A percentile compares a stretch with the other conserved stretches of the same genome.
These are phyloP conservation scores for Amesomyces nigricolor DNA, from an alignment of 2,329 filamentous ascomycete species.

Conservation along the genomic window DNA sequence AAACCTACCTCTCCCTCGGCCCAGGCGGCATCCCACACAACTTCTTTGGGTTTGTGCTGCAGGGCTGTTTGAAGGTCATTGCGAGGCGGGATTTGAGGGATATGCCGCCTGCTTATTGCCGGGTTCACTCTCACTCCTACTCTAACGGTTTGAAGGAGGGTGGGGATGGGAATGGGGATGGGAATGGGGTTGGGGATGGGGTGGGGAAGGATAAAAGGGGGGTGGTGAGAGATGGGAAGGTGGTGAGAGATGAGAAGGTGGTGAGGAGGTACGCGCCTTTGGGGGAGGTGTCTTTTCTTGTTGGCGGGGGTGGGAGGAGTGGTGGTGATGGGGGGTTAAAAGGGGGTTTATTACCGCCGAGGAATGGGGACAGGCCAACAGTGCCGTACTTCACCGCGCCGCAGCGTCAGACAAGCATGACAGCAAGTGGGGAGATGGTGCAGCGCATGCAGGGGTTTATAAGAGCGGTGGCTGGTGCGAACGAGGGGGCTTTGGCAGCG, in stretches of 20 bases:
- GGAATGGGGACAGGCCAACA: constrained; percentile 24
- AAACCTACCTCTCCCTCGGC: constrained; percentile 38
- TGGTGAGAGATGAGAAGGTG: constrained; percentile 18
- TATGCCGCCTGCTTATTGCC: constrained; percentile 22
- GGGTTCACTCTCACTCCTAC: too few relatives aligned
- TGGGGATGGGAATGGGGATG: too few relatives aligned
- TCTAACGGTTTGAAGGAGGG: too few relatives aligned
- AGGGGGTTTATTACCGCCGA: background rate
- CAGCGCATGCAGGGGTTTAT: constrained; percentile 29
- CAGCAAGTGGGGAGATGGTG: constrained; percentile 13
- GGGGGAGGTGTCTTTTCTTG: constrained; percentile 23
- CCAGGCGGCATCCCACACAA: constrained; percentile 41
- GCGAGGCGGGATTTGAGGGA: constrained; percentile 32
- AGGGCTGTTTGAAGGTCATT: constrained; percentile 31
- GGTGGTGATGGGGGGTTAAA: background rate
- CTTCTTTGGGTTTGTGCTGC: constrained; percentile 37
- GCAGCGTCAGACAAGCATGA: constrained; percentile 35
- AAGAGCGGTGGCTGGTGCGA: constrained; percentile 22
- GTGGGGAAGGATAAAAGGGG: background rate
- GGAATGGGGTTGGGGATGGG: too few relatives aligned
- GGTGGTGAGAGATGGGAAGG: background rate
- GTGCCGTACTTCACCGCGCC: constrained; percentile 35
- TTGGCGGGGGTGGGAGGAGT: background rate
- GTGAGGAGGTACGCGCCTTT: constrained; percentile 27
- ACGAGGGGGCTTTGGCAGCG: constrained; percentile 28